These are phyloP conservation scores for Reutealis trisperma DNA, from an alignment of 345 rosid genomes.

Conservation along the genomic window DNA sequence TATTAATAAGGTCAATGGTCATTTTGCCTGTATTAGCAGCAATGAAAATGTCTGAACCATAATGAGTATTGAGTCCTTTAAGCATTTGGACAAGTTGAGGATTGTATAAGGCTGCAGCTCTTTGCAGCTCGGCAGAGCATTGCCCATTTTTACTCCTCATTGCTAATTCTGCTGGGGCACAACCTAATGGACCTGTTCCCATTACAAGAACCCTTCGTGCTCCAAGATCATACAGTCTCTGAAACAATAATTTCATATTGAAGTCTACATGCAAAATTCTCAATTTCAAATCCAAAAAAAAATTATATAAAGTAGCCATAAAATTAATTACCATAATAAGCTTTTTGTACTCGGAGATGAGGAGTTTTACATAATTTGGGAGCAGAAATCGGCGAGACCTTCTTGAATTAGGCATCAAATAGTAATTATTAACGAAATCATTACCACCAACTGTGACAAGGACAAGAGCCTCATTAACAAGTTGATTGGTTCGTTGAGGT, in stretches of 20 bases:
- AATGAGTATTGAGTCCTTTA: constrained; percentile 7
- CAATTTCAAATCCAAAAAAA: not conserved
- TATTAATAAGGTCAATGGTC: not conserved
- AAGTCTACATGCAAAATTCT: too few species aligned
- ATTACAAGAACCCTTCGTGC: constrained; percentile 30
- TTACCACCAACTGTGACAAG: constrained; percentile 32
- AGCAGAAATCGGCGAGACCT: constrained; percentile 31
- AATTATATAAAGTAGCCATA: too few species aligned
- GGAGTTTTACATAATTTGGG: constrained; percentile 23
- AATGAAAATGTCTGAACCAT: constrained; percentile 19
- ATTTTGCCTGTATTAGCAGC: constrained; percentile 17
- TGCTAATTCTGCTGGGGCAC: constrained; percentile 32
- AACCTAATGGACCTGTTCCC: constrained; percentile 30
- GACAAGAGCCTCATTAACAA: constrained; percentile 16
- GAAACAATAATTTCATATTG: not conserved
- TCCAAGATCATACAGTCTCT: constrained; percentile 29
- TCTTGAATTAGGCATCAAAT: constrained; percentile 26
- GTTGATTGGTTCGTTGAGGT: not conserved
- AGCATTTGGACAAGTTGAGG: constrained; percentile 23
- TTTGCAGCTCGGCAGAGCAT: constrained; percentile 19
- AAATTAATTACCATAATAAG: constrained; percentile 20
- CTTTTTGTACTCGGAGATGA: constrained; percentile 34
- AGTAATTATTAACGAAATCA: constrained; percentile 37
- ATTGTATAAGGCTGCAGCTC: constrained; percentile 25
- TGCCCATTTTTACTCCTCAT: constrained; percentile 17